A percentile compares a stretch with the other conserved stretches of the same genome.
Evolutionary conservation across 371 early-diverging fungal species (phyloP).

Genomic region (Mucor sp.): DNA sequence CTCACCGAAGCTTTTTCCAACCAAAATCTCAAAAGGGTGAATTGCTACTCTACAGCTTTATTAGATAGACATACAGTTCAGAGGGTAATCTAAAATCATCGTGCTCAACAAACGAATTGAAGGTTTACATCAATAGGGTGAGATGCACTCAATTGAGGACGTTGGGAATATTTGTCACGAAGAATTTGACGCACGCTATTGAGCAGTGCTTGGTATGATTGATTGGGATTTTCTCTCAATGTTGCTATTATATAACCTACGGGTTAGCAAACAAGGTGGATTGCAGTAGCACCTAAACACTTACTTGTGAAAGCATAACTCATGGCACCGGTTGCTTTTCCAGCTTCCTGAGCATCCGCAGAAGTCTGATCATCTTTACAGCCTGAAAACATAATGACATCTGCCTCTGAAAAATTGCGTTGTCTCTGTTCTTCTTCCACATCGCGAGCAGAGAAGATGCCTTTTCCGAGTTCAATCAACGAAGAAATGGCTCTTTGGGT

Average conservation of each 20-base stretch:
- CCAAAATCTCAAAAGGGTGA: too few species aligned
- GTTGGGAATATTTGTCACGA: constrained; percentile 26
- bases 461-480: constrained; percentile 47
- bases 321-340: constrained; percentile 78
- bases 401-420: constrained; percentile 62
- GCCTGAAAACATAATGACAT: constrained; percentile 87
- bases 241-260: constrained; percentile 4
- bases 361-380: constrained; percentile 92
- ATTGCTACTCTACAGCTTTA: background rate
- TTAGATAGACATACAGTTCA: background rate
- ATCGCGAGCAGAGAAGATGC: constrained; percentile 39
- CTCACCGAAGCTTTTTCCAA: too few species aligned
- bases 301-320: constrained; percentile 75
- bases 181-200: constrained; percentile 32
- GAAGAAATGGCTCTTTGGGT: constrained; percentile 42
- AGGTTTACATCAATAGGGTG: constrained; percentile 37
- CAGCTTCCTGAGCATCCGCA: constrained; percentile 74
- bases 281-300: background rate
- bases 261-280: background rate
- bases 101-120: constrained; percentile 27
- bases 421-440: constrained; percentile 43
- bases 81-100: background rate
- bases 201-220: constrained; percentile 30
- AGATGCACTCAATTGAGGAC: constrained; percentile 35
- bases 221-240: constrained; percentile 28